A percentile compares a stretch with the other conserved stretches of the same genome.
phyloP scores from a whole-genome alignment of 176 grass and related monocot species.

The Thinopyrum elongatum region DNA sequence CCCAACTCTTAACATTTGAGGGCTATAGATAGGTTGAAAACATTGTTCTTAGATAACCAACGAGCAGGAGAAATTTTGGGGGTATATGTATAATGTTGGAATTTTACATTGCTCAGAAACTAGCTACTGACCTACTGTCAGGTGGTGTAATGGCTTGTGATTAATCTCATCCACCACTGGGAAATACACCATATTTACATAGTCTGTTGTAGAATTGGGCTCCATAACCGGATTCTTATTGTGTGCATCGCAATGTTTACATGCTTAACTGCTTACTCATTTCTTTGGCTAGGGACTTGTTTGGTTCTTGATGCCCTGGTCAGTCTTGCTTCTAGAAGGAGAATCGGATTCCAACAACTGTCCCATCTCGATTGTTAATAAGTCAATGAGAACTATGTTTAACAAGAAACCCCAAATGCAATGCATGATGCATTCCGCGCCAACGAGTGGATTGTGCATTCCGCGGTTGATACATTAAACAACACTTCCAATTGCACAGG shows the following conservation, averaged over 20 bases:
- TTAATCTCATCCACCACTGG: neutral
- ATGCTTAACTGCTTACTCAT: neutral
- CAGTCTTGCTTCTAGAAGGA: constrained; percentile 20
- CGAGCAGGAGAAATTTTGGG: neutral
- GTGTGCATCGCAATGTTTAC: neutral
- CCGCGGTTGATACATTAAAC: constrained; percentile 9
- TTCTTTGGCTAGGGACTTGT: constrained; percentile 8
- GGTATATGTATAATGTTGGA: neutral
- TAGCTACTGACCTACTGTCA: neutral
- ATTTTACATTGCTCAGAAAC: neutral
- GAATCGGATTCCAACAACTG: constrained; percentile 1
- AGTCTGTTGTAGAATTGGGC: neutral
- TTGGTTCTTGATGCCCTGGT: constrained; percentile 7
- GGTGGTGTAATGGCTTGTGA: neutral
- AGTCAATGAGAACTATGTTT: constrained; percentile 17
- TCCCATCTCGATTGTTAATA: neutral
- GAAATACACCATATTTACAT: neutral
- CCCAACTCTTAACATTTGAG: neutral
- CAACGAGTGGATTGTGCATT: neutral
- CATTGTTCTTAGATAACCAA: neutral
- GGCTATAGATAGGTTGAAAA: constrained; percentile 14
- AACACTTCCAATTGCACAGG: constrained; percentile 14
- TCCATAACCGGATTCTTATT: constrained; percentile 4
- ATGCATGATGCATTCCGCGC: neutral
- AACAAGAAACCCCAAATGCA: neutral